These are phyloP conservation scores for Primulina eburnea DNA, from an alignment of 257 asterid genomes.

Conservation along the genomic window DNA sequence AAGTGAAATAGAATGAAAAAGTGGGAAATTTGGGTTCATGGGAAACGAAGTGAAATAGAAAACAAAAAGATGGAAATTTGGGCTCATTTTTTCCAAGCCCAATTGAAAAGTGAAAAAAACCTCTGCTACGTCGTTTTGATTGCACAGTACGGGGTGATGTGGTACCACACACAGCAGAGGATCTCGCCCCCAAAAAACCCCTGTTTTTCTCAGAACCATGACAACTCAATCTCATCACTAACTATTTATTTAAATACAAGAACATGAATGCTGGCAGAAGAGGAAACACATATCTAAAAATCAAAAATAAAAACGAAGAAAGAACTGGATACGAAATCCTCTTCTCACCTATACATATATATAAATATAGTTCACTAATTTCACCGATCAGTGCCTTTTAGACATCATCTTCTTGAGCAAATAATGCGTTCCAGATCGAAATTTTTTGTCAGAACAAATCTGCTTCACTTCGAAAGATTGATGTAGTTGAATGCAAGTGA, in stretches of 20 bases:
- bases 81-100: too few relatives aligned
- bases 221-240: slow-evolving; percentile 30
- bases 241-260: slow-evolving; percentile 24
- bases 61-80: too few relatives aligned
- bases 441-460: slow-evolving; percentile 2
- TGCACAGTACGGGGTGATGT: too few relatives aligned
- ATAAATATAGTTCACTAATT: slow-evolving; percentile 16
- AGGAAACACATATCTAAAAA: slow-evolving; percentile 16
- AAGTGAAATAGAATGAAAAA: too few relatives aligned
- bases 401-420: slow-evolving; percentile 23
- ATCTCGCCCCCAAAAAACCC: too few relatives aligned
- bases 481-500: slow-evolving; percentile 5
- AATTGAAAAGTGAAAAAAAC: too few relatives aligned
- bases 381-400: slow-evolving; percentile 17
- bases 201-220: slow-evolving; percentile 17
- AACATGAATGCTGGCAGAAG: slow-evolving; percentile 17
- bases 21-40: too few relatives aligned
- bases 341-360: slow-evolving; percentile 18
- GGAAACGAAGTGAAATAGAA: too few relatives aligned
- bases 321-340: slow-evolving; percentile 7
- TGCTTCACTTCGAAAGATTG: slow-evolving; percentile 1
- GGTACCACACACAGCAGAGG: too few relatives aligned
- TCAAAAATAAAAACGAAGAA: background rate
- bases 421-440: slow-evolving; percentile 3
- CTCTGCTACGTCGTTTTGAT: too few relatives aligned